Evolutionary conservation across 2,329 filamentous ascomycete species (phyloP).

Genomic region (Ascochyta lentis): DNA sequence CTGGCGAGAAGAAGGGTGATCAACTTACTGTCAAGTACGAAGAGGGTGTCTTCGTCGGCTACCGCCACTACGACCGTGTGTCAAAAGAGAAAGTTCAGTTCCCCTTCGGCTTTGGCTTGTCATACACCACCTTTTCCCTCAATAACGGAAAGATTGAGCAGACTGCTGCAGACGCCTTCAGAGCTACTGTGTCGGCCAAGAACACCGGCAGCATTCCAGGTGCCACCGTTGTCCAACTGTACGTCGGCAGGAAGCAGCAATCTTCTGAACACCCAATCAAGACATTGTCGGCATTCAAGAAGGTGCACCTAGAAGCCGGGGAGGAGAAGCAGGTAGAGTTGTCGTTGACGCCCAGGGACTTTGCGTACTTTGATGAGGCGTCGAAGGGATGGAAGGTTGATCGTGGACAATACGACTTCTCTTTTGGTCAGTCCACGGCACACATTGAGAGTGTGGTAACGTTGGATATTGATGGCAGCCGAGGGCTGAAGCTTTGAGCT

Average conservation of each 20-base stretch:
- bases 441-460: constrained; percentile 34
- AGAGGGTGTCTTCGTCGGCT: constrained; percentile 62
- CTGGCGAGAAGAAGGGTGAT: constrained; percentile 50
- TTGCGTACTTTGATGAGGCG: constrained; percentile 43
- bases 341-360: constrained; percentile 29
- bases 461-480: constrained; percentile 30
- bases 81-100: constrained; percentile 57
- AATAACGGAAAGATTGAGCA: constrained; percentile 65
- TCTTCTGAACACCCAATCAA: constrained; percentile 63
- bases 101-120: constrained; percentile 50
- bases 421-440: constrained; percentile 39
- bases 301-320: constrained; percentile 65
- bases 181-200: constrained; percentile 51
- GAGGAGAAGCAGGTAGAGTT: constrained; percentile 66
- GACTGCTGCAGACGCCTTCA: constrained; percentile 56
- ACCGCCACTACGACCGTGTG: constrained; percentile 67
- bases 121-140: constrained; percentile 51
- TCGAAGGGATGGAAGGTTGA: constrained; percentile 40
- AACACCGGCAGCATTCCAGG: constrained; percentile 61
- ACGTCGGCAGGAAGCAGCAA: constrained; percentile 59
- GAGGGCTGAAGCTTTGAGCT: constrained; percentile 21
- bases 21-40: constrained; percentile 68
- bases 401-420: constrained; percentile 39
- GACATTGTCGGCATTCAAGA: constrained; percentile 72
- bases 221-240: constrained; percentile 63